phyloP scores from a whole-genome alignment of 441 rosid genomes.

The Metrosideros polymorpha region DNA sequence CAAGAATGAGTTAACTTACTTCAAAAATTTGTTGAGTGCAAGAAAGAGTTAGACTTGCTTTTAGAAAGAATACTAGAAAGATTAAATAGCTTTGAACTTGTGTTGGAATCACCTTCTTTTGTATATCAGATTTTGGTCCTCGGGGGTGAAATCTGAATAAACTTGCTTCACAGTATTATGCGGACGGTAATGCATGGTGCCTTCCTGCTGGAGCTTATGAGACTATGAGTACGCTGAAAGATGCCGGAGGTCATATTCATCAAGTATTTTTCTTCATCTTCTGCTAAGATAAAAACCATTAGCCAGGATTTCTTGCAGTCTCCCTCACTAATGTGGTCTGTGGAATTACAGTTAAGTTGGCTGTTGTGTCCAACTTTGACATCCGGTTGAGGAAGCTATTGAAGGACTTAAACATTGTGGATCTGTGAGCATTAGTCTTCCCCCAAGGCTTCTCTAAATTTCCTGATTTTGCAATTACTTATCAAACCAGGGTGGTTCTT shows the following conservation, averaged over 20 bases:
- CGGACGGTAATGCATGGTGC: conserved; percentile 74
- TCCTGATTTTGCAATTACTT: not conserved
- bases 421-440: conserved; percentile 43
- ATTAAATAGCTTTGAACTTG: not conserved
- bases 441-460: not conserved
- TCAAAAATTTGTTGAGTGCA: not conserved
- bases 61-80: not conserved
- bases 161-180: conserved; percentile 44
- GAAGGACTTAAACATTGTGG: conserved; percentile 63
- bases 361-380: conserved; percentile 85
- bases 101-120: not conserved
- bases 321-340: conserved; percentile 9
- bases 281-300: not conserved
- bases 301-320: conserved; percentile 2
- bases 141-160: not conserved
- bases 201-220: conserved; percentile 74
- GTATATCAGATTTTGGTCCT: not conserved
- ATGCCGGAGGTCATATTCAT: conserved; percentile 68
- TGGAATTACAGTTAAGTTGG: conserved; percentile 62
- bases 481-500: not conserved
- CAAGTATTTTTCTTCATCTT: conserved; percentile 13
- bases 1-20: not conserved
- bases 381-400: conserved; percentile 65
- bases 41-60: not conserved
- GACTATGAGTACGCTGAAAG: conserved; percentile 50